Percentiles rank a stretch among this genome's conserved stretches.
phyloP scores from a whole-genome alignment of 495 filamentous ascomycete genomes.

The Glonium stellatum region DNA sequence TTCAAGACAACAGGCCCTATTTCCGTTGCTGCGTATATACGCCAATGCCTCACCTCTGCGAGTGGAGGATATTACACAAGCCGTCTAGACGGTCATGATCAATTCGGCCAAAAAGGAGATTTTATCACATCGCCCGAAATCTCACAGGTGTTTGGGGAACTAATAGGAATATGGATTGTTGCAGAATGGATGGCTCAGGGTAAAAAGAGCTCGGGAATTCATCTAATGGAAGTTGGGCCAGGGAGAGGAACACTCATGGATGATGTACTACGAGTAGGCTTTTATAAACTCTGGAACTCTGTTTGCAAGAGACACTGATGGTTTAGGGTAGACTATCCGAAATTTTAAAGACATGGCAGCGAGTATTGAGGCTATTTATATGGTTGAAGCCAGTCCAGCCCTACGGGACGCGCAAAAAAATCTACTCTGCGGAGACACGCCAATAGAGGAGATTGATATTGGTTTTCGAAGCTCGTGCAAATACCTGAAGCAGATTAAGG shows the following conservation, averaged over 20 bases:
- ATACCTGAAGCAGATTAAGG: conserved; percentile 53
- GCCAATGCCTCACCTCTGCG: conserved; percentile 89
- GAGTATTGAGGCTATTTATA: conserved; percentile 75
- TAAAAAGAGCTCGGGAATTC: conserved; percentile 57
- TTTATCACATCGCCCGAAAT: conserved; percentile 97
- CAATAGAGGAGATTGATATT: conserved; percentile 62
- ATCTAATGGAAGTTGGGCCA: conserved; percentile 88
- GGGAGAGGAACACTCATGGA: conserved; percentile 95
- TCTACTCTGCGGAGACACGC: conserved; percentile 71
- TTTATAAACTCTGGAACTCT: not conserved
- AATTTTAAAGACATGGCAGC: conserved; percentile 71
- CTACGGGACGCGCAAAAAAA: conserved; percentile 69
- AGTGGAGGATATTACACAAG: conserved; percentile 93
- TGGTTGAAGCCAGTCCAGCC: conserved; percentile 79
- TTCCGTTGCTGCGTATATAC: conserved; percentile 90
- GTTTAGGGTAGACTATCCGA: conserved; percentile 58
- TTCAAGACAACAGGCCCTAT: conserved; percentile 74
- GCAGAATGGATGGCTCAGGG: conserved; percentile 95
- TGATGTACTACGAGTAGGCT: conserved; percentile 79
- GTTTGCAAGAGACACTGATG: not conserved
- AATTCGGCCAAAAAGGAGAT: conserved; percentile 85
- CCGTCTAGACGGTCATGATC: conserved; percentile 57
- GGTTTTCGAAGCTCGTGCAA: conserved; percentile 73
- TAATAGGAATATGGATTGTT: conserved; percentile 88
- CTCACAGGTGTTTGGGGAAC: conserved; percentile 91